phyloP scores from a whole-genome alignment of 2,329 filamentous ascomycete genomes.

The Hawksworthiomyces lignivorus region DNA sequence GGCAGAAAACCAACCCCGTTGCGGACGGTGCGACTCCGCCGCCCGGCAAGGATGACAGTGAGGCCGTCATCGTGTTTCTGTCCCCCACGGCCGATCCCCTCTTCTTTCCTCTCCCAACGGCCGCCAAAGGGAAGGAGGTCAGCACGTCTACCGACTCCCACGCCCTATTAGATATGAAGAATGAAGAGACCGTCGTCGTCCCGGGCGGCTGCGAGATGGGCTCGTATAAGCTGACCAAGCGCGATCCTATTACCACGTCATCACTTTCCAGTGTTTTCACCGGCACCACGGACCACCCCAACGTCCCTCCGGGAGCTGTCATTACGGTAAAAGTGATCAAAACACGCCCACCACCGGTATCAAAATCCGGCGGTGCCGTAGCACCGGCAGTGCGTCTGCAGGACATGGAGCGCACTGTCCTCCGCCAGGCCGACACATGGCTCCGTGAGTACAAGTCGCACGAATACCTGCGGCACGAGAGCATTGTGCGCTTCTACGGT shows the following conservation, averaged over 20 bases:
- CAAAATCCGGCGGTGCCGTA: constrained; percentile 20
- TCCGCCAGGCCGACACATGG: constrained; percentile 54
- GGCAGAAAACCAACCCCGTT: constrained; percentile 23
- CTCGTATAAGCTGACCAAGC: constrained; percentile 47
- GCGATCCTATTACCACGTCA: constrained; percentile 48
- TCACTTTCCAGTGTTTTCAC: constrained; percentile 49
- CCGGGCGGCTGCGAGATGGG: constrained; percentile 44
- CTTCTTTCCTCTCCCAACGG: constrained; percentile 43
- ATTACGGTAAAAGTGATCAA: constrained; percentile 56
- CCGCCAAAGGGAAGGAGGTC: constrained; percentile 39
- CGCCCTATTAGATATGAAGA: constrained; percentile 42
- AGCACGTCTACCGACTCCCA: constrained; percentile 35
- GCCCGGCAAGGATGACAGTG: constrained; percentile 26
- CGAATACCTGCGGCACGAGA: constrained; percentile 46
- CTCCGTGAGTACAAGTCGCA: constrained; percentile 50
- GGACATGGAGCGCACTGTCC: constrained; percentile 46
- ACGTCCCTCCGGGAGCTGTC: constrained; percentile 40
- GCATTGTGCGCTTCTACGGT: constrained; percentile 51
- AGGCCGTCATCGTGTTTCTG: constrained; percentile 49
- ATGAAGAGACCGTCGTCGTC: constrained; percentile 41
- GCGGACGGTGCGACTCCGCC: constrained; percentile 24
- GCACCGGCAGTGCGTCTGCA: constrained; percentile 36
- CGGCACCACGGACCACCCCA: constrained; percentile 37
- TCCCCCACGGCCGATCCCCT: constrained; percentile 41
- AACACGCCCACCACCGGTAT: constrained; percentile 31